Evolutionary conservation across 331 rosid species (phyloP).

Genomic region (Dryas integrifolia): DNA sequence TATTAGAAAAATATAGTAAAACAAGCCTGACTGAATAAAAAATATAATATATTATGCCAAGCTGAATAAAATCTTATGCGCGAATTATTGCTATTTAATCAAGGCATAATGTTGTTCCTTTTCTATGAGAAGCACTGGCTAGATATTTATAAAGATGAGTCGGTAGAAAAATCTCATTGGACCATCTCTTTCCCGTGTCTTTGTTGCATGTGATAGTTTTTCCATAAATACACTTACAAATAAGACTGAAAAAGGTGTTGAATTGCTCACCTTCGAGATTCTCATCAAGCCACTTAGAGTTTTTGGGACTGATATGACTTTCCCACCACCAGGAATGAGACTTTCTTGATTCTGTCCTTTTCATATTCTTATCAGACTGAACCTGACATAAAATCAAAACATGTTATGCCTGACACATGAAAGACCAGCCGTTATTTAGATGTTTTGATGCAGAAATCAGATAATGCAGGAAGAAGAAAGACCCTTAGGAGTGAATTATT

Average conservation of each 20-base stretch:
- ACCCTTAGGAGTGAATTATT: not conserved
- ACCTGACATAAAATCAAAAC: slow-evolving; percentile 37
- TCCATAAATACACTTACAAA: not conserved
- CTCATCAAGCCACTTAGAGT: slow-evolving; percentile 80
- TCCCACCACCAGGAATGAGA: slow-evolving; percentile 99
- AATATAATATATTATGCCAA: no score
- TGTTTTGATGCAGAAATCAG: not conserved
- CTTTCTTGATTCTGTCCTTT: slow-evolving; percentile 61
- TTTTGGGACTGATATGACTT: slow-evolving; percentile 70
- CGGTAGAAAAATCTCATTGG: not conserved
- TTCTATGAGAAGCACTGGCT: not conserved
- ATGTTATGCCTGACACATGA: not conserved
- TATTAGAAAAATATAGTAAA: slow-evolving; percentile 11
- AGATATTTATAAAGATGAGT: not conserved
- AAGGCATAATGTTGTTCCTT: not conserved
- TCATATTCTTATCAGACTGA: slow-evolving; percentile 43
- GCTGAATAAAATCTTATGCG: not conserved
- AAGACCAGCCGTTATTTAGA: not conserved
- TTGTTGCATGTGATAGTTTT: not conserved
- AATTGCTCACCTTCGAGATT: slow-evolving; percentile 69
- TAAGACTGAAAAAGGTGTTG: not conserved
- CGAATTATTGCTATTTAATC: not conserved
- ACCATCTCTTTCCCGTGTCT: slow-evolving; percentile 9
- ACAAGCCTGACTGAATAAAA: not conserved
- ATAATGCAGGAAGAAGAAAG: not conserved